phyloP scores from a whole-genome alignment of 1,139 yeast genomes.

The Sugiyamaella grinbergsii region DNA sequence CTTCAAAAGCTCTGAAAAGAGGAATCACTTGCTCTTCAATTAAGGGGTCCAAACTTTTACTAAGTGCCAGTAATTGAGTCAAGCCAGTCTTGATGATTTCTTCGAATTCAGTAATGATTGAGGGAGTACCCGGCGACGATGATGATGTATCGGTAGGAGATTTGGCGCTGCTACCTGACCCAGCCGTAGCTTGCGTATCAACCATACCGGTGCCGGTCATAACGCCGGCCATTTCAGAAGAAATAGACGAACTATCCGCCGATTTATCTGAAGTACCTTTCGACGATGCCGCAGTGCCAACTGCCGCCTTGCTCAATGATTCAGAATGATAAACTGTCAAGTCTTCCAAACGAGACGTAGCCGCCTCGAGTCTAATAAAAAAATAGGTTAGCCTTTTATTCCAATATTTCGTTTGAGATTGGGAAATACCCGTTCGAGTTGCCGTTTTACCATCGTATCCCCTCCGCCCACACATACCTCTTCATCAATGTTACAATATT shows the following conservation, averaged over 20 bases:
- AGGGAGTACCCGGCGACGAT: conserved; percentile 26
- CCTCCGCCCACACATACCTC: conserved; percentile 47
- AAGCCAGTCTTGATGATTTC: conserved; percentile 55
- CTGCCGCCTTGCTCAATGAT: conserved; percentile 32
- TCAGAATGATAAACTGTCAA: conserved; percentile 78
- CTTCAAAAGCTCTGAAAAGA: conserved; percentile 61
- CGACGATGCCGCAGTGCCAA: conserved; percentile 21
- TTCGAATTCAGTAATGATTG: conserved; percentile 52
- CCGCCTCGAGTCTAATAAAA: conserved; percentile 69
- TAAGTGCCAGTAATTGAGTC: conserved; percentile 60
- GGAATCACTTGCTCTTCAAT: conserved; percentile 62
- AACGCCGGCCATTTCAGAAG: conserved; percentile 28
- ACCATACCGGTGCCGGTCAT: conserved; percentile 23
- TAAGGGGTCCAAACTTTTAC: conserved; percentile 62
- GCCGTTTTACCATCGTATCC: too few species aligned
- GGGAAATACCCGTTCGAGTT: too few species aligned
- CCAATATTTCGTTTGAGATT: too few species aligned
- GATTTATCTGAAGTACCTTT: conserved; percentile 42
- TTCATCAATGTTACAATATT: conserved; percentile 80
- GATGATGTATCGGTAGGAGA: conserved; percentile 23
- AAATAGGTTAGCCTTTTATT: too few species aligned
- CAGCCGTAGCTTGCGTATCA: conserved; percentile 15
- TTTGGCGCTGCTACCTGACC: conserved; percentile 22
- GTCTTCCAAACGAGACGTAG: conserved; percentile 90
- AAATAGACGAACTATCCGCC: conserved; percentile 14